Evolutionary conservation across 192 early-diverging fungal species (phyloP), one percentile per base, ranked within the genome.

Genomic region (Backusella mclennaniae): DNA sequence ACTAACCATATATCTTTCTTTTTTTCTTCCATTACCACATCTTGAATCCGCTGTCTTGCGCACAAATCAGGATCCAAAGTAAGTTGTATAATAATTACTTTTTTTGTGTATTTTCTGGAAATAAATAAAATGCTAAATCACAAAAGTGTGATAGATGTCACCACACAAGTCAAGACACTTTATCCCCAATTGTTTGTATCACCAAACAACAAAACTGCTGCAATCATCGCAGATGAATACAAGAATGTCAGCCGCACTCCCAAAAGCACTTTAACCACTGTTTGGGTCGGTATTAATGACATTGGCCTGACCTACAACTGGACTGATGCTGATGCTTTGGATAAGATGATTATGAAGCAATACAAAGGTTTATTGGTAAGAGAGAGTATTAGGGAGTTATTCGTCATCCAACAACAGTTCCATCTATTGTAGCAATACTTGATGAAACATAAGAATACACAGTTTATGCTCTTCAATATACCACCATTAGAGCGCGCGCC

Each of bases 241-340:
- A 38, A 38, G n/a, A 38, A 69, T 69, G 38, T 14, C 21, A 38
- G 19, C 35, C 68, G 68, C 4, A 69, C 68, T 14, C 9, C 35
- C 35, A 35, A 69, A 36, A 39, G n/a, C 36, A 69, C 68, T 3
- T 36, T 69, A 36, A 69, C 68, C n/a, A 69, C 39, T 5, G 36
- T 76, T 38, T 76, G 66, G 66, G 75, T 76, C 14, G 75, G 75
- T 8, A 76, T 76, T 5, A 76, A 76, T 70, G 75, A 76, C 42
- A 44, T 76, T 36, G 75, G 26, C 19, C 36, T 76, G 46, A 52
- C 36, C 11, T 56, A 56, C n/a, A 36, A 73, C 35, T 72, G 71
- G 71, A 73, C 52, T 35, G 29, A 44, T 38, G 41, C 36, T 14
- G 29, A 49, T 19, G 38, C 35, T 38, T 35, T 69, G 42, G 67